Evolutionary conservation across 2,329 filamentous ascomycete species (phyloP).

Genomic region (Cladosporium halotolerans): DNA sequence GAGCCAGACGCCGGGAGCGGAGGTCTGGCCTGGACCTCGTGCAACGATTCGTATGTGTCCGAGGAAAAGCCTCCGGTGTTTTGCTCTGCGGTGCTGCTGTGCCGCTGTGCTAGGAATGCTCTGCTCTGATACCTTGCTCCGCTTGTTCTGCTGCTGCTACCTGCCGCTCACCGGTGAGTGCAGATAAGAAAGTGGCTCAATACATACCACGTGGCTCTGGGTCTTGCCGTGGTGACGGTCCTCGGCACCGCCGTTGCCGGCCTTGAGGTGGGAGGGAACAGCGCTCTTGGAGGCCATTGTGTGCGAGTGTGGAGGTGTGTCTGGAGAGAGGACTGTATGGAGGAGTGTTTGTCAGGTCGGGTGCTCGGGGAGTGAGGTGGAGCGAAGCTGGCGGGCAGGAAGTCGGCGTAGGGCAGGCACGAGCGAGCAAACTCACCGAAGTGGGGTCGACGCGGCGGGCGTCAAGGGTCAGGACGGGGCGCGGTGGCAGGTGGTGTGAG

Average conservation of each 20-base stretch:
- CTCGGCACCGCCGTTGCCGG: constrained; percentile 39
- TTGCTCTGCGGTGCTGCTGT: constrained; percentile 1
- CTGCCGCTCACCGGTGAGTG: background rate
- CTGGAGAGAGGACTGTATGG: background rate
- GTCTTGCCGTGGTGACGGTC: constrained; percentile 75
- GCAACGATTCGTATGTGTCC: too few species aligned
- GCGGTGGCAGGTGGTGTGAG: constrained; percentile 2
- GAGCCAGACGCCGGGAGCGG: too few species aligned
- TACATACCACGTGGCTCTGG: constrained; percentile 75
- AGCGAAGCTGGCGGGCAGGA: background rate
- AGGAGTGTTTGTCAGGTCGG: constrained; percentile 1
- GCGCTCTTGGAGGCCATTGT: constrained; percentile 55
- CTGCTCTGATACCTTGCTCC: background rate
- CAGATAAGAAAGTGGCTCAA: background rate
- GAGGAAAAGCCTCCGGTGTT: background rate
- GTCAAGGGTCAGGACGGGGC: background rate
- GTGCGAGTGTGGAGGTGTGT: constrained; percentile 10
- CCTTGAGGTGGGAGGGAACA: constrained; percentile 78
- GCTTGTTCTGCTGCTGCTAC: constrained; percentile 5
- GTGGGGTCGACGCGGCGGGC: constrained; percentile 7
- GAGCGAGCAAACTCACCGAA: constrained; percentile 8
- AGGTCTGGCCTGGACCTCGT: too few species aligned
- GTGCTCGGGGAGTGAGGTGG: background rate
- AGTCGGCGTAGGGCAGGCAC: background rate
- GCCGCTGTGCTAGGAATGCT: background rate